Evolutionary conservation across 108 stramenopile species (phyloP).

Genomic region (Nitzschia sp.): DNA sequence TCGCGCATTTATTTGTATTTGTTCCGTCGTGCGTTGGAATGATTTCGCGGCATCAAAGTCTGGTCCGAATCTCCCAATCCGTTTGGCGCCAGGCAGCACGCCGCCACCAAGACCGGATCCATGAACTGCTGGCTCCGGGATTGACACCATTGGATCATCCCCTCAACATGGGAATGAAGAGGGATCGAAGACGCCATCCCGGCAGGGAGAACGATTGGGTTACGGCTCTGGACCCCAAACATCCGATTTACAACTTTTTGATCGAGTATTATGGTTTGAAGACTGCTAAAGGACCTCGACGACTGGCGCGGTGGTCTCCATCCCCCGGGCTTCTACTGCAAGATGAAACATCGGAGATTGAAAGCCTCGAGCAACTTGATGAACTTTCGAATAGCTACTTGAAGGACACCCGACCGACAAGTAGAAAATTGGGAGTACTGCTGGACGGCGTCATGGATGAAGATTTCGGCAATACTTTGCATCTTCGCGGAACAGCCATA

Average conservation of each 20-base stretch:
- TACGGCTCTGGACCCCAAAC: slow-evolving; percentile 62
- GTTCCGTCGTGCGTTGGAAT: no score
- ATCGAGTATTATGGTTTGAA: slow-evolving; percentile 88
- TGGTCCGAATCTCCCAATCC: slow-evolving; percentile 34
- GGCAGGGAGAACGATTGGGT: neutral
- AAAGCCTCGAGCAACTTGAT: slow-evolving; percentile 11
- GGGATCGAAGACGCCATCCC: neutral
- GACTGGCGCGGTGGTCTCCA: slow-evolving; percentile 72
- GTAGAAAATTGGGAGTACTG: slow-evolving; percentile 40
- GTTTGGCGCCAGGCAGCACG: slow-evolving; percentile 46
- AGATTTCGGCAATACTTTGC: slow-evolving; percentile 56
- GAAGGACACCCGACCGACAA: neutral
- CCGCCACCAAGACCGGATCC: slow-evolving; percentile 37
- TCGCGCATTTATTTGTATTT: no score
- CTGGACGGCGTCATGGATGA: slow-evolving; percentile 68
- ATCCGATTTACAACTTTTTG: slow-evolving; percentile 87
- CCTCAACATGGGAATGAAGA: slow-evolving; percentile 27
- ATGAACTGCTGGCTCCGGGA: slow-evolving; percentile 41
- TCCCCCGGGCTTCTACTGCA: slow-evolving; percentile 35
- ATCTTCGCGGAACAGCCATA: slow-evolving; percentile 51
- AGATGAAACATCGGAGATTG: neutral
- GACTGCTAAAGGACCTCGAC: slow-evolving; percentile 59
- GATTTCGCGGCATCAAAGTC: neutral
- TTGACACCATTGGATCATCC: slow-evolving; percentile 35
- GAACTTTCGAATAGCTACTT: neutral